Evolutionary conservation across 495 filamentous ascomycete genomes (phyloP).

Genomic region (Talaromyces nanjingensis): DNA sequence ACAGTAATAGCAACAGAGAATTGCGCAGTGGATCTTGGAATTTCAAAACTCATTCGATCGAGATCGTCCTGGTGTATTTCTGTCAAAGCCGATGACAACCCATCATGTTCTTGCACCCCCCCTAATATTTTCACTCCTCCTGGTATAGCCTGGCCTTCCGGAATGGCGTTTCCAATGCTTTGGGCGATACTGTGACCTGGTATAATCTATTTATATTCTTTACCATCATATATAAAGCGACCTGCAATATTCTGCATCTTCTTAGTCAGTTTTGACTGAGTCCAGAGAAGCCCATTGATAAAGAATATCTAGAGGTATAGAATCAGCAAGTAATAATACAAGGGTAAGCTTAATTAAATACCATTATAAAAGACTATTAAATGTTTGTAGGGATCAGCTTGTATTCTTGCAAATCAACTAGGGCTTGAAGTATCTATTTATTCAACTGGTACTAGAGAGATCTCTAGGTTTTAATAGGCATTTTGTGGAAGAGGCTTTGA

Average conservation of each 20-base stretch:
- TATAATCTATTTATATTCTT: background rate
- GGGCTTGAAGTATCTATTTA: background rate
- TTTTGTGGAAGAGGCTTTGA: background rate
- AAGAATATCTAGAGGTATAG: background rate
- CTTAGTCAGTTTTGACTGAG: background rate
- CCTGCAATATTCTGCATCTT: background rate
- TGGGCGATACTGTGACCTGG: background rate
- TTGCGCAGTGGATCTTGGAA: background rate
- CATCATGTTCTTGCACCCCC: background rate
- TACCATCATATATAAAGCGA: background rate
- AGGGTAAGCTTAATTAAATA: background rate
- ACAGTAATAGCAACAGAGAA: background rate
- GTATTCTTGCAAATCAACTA: background rate
- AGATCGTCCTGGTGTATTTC: background rate
- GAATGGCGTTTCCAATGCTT: background rate
- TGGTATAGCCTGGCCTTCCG: background rate
- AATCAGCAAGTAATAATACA: background rate
- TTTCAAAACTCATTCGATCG: background rate
- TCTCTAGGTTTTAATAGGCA: background rate
- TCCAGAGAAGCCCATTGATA: background rate
- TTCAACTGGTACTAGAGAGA: background rate
- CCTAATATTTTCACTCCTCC: background rate
- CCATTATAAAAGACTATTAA: background rate
- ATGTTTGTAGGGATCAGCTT: background rate
- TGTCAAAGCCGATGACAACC: background rate